Evolutionary conservation across 1,284 basidiomycete genomes (phyloP), one percentile per base, ranked within the genome.

Genomic region (Inonotus hispidus): DNA sequence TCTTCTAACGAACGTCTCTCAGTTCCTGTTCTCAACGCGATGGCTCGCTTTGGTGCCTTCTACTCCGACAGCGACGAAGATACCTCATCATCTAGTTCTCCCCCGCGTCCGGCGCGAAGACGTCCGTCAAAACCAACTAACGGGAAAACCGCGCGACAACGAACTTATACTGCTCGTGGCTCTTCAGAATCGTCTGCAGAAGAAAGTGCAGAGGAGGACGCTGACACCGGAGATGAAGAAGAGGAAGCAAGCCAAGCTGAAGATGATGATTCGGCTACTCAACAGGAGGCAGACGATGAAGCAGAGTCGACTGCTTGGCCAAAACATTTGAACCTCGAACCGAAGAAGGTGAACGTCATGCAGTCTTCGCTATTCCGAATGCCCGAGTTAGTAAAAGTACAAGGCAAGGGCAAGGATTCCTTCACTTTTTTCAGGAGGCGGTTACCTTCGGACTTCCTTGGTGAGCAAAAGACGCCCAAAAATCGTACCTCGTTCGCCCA

Each of bases 321-420:
- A 4, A 79, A 85, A 60, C 83, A 82, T 57, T 72, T 90, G 38
- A 88, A 89, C 4, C 75, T 92, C 13, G 90, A 95, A 70, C 79
- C 87, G 47, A 88, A 89, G 71, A 90, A 88, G 72, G 83, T 95
- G 77, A 88, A 92, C 68, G 90, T 94, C 60, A 96, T 96, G 94
- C 94, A 96, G 70, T 84, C 89, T 0, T 88, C 90, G 25, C 77
- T 95, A 60, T 97, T 96, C 69, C 80, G 85, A 37, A 78, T 82
- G 70, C 85, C 87, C 23, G 86, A 90, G 69, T 84, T 89, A 66
- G 83, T 82, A 13, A 84, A 79, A 1, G 81, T 80, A 3, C 71
- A 87, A 60, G 66, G 82, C 66, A 78, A 78, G 59, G 66, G 82
- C 66, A 78, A 78, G 59, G 70, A 79, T 64, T 71, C 75, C 45